phyloP scores from a whole-genome alignment of 2,329 filamentous ascomycete species.

The Trichoderma breve region DNA sequence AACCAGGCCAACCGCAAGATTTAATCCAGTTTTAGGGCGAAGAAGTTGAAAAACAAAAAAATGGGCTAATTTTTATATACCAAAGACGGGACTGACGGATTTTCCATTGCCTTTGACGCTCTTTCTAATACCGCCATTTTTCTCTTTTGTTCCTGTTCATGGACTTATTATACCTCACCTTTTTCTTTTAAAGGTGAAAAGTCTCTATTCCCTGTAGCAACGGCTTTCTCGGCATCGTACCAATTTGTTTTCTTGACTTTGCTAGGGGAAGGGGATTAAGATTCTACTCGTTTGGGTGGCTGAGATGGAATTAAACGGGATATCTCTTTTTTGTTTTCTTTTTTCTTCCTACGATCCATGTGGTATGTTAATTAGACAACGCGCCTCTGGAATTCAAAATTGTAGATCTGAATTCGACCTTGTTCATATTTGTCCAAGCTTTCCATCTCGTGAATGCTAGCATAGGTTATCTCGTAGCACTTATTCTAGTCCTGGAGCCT shows the following conservation, averaged over 20 bases:
- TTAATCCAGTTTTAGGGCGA: slow-evolving; percentile 60
- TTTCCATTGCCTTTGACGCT: slow-evolving; percentile 1
- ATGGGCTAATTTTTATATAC: slow-evolving; percentile 4
- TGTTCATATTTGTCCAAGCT: slow-evolving; percentile 19
- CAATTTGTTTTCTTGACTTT: slow-evolving; percentile 10
- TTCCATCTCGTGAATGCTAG: slow-evolving; percentile 19
- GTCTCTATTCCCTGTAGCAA: slow-evolving; percentile 6
- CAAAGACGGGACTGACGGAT: neutral
- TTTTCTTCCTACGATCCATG: slow-evolving; percentile 3
- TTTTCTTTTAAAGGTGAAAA: neutral
- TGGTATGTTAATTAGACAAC: slow-evolving; percentile 33
- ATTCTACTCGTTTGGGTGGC: slow-evolving; percentile 16
- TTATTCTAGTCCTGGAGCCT: neutral
- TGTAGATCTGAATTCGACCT: slow-evolving; percentile 33
- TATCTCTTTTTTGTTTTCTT: neutral
- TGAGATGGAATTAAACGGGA: slow-evolving; percentile 16
- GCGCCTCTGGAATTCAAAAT: slow-evolving; percentile 33
- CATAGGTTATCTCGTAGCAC: slow-evolving; percentile 8
- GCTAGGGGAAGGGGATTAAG: slow-evolving; percentile 1
- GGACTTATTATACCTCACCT: slow-evolving; percentile 4
- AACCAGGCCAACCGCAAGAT: slow-evolving; percentile 53
- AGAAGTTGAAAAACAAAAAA: neutral
- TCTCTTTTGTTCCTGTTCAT: neutral
- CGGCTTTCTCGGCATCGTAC: neutral
- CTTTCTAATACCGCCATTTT: slow-evolving; percentile 15